These are phyloP conservation scores for Syncephalastrum sp. DNA, from an alignment of 371 early-diverging fungal species.

Conservation along the genomic window DNA sequence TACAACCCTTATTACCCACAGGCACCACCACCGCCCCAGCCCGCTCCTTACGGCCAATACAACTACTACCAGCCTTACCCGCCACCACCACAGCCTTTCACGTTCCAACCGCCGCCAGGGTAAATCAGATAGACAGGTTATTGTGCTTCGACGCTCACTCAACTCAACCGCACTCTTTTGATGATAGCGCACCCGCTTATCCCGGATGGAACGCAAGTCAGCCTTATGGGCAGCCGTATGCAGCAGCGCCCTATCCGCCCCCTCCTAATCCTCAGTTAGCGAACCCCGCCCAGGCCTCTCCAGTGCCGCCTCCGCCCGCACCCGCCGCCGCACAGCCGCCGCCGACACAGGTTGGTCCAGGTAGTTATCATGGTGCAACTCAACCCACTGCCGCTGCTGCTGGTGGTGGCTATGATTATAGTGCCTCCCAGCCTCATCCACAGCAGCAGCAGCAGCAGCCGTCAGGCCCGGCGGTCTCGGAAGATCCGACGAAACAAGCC, in stretches of 20 bases:
- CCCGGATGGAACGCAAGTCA: conserved; percentile 10
- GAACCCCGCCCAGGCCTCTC: not conserved
- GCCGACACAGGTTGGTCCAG: conserved; percentile 8
- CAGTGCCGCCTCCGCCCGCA: conserved; percentile 9
- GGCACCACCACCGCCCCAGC: conserved; percentile 4
- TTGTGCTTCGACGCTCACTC: not conserved
- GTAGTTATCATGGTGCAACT: conserved; percentile 1
- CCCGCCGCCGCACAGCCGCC: conserved; percentile 2
- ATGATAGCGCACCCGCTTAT: conserved; percentile 10
- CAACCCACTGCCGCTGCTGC: conserved; percentile 5
- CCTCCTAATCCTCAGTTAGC: conserved; percentile 6
- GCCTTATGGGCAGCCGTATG: conserved; percentile 6
- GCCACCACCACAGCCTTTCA: conserved; percentile 10
- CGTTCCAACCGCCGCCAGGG: conserved; percentile 19
- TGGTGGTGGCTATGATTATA: conserved; percentile 7
- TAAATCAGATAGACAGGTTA: not conserved
- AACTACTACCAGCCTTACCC: conserved; percentile 13
- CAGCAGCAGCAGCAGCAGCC: conserved; percentile 6
- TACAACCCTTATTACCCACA: conserved; percentile 14
- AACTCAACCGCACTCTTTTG: not conserved
- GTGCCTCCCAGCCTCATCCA: not conserved
- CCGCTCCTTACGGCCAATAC: not conserved
- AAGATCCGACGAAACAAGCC: not conserved
- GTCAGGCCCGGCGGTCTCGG: not conserved
- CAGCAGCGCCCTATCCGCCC: not conserved